These are phyloP conservation scores for Amniculicola lignicola DNA, from an alignment of 495 filamentous ascomycete species.

Conservation along the genomic window DNA sequence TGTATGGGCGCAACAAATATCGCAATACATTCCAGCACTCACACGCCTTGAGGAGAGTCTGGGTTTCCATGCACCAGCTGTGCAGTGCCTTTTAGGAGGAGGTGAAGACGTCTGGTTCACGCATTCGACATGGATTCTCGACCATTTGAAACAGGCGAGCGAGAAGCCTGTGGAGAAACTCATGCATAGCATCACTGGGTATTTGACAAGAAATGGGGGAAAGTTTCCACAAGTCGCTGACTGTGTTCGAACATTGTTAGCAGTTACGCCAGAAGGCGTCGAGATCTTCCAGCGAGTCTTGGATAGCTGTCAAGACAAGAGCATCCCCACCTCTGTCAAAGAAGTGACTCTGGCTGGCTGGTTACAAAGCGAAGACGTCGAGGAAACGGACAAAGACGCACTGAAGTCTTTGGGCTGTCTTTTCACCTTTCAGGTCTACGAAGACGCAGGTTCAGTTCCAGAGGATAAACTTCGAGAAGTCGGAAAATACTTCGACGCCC, in stretches of 20 bases:
- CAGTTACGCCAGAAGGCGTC: constrained; percentile 5
- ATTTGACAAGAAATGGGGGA: background rate
- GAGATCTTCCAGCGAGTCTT: constrained; percentile 15
- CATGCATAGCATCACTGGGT: constrained; percentile 13
- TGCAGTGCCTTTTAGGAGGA: constrained; percentile 18
- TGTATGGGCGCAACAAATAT: constrained; percentile 18
- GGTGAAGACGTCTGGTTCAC: constrained; percentile 10
- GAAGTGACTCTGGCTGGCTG: constrained; percentile 15
- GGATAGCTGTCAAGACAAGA: constrained; percentile 1
- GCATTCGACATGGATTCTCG: constrained; percentile 16
- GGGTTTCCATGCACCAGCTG: background rate
- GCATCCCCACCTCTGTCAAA: background rate
- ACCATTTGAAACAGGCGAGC: background rate
- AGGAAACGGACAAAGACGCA: constrained; percentile 11
- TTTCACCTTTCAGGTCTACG: constrained; percentile 7
- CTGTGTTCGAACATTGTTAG: background rate
- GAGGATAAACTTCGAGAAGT: constrained; percentile 9
- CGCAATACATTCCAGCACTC: constrained; percentile 9
- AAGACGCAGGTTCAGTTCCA: background rate
- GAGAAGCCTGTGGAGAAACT: constrained; percentile 10
- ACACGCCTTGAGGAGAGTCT: constrained; percentile 13
- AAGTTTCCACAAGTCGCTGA: constrained; percentile 13
- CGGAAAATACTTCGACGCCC: constrained; percentile 15
- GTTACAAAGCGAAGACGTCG: constrained; percentile 9
- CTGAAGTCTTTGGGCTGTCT: constrained; percentile 11